Conservation (phyloP, 1,139 yeast genomes). For the Hemisphaericaspora lyxosophila region DNA sequence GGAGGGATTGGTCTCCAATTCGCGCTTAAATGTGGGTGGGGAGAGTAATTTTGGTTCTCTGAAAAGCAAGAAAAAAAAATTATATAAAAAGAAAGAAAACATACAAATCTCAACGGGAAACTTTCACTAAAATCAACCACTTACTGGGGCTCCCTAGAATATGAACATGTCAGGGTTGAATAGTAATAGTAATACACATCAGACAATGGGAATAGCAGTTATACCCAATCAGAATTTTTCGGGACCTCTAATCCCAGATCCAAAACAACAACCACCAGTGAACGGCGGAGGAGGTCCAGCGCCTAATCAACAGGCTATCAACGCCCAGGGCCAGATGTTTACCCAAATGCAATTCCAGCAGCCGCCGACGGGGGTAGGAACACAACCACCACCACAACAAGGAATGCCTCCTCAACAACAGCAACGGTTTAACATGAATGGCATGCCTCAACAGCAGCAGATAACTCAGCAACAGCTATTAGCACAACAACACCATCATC, state of each 20-base stretch:
- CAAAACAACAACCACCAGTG: slow-evolving; percentile 7
- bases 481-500: slow-evolving; percentile 9
- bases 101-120: not conserved
- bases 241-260: slow-evolving; percentile 15
- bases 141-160: slow-evolving; percentile 1
- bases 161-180: slow-evolving; percentile 10
- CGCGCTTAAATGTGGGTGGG: too few relatives aligned
- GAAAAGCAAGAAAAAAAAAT: slow-evolving; percentile 1
- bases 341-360: slow-evolving; percentile 13
- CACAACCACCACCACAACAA: slow-evolving; percentile 6
- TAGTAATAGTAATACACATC: slow-evolving; percentile 4
- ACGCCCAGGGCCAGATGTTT: too few relatives aligned
- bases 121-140: not conserved
- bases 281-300: slow-evolving; percentile 5
- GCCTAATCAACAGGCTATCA: slow-evolving; percentile 14
- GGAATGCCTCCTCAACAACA: slow-evolving; percentile 7
- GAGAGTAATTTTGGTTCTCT: too few relatives aligned
- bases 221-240: slow-evolving; percentile 7
- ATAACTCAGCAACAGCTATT: slow-evolving; percentile 8
- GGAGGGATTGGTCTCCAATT: too few relatives aligned
- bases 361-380: slow-evolving; percentile 7
- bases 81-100: not conserved
- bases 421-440: slow-evolving; percentile 10
- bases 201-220: slow-evolving; percentile 10
- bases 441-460: slow-evolving; percentile 10